Conservation (phyloP, 345 rosid genomes). For the Salix udensis region DNA sequence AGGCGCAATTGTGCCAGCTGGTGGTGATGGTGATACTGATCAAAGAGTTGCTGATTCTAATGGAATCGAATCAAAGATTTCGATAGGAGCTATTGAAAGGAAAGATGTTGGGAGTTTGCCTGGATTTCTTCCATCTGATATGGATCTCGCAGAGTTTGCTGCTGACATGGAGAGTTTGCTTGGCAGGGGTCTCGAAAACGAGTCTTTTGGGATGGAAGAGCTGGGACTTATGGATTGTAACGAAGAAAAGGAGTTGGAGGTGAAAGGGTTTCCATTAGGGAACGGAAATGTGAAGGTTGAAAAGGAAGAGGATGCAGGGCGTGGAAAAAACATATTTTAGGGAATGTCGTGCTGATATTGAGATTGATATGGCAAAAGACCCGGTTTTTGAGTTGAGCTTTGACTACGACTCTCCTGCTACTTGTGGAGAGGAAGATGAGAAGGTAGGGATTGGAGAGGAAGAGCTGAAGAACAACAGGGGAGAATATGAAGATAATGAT, state of each 20-base stretch:
- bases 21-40: conserved; percentile 1
- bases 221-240: conserved; percentile 49
- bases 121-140: conserved; percentile 66
- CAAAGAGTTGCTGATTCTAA: not conserved
- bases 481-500: conserved; percentile 8
- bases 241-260: conserved; percentile 20
- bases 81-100: not conserved
- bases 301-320: conserved; percentile 25
- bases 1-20: not conserved
- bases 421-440: conserved; percentile 47
- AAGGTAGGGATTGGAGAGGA: conserved; percentile 21
- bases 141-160: conserved; percentile 83
- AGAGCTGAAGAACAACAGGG: not conserved
- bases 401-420: conserved; percentile 51
- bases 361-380: conserved; percentile 37
- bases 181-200: conserved; percentile 63
- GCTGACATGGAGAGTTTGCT: conserved; percentile 85
- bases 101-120: conserved; percentile 27
- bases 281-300: conserved; percentile 45
- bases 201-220: conserved; percentile 68
- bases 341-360: conserved; percentile 23
- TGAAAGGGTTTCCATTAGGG: conserved; percentile 6
- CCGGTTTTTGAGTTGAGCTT: conserved; percentile 64
- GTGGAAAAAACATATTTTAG: not conserved
- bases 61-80: conserved; percentile 21